Conservation (phyloP, 306 rosid species). For the Cicer cuneatum region DNA sequence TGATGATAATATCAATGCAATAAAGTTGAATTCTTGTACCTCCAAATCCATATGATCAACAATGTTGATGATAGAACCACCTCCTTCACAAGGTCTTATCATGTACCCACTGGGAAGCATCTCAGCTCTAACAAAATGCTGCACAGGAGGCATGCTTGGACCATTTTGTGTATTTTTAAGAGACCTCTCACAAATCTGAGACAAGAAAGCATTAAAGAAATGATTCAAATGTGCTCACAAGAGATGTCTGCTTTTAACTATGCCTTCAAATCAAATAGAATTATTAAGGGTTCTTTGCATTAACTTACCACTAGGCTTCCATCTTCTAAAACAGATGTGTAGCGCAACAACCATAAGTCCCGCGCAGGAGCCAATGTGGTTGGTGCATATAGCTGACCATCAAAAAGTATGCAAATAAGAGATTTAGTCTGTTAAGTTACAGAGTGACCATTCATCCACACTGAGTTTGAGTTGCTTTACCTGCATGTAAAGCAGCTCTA, state of each 20-base stretch:
- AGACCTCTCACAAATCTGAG: conserved; percentile 87
- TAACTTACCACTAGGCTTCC: conserved; percentile 91
- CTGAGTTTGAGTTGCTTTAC: conserved; percentile 41
- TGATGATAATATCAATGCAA: conserved; percentile 1
- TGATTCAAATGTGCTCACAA: background rate
- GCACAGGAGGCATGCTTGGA: conserved; percentile 96
- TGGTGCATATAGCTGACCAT: conserved; percentile 80
- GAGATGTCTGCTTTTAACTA: background rate
- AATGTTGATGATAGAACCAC: conserved; percentile 93
- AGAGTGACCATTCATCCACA: background rate
- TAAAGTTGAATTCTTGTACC: conserved; percentile 27
- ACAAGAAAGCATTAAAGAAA: conserved; percentile 36
- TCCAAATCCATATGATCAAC: conserved; percentile 96
- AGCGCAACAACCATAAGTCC: conserved; percentile 95
- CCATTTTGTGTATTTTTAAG: conserved; percentile 96
- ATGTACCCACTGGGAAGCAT: conserved; percentile 95
- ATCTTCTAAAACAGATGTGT: conserved; percentile 93
- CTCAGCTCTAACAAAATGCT: conserved; percentile 96
- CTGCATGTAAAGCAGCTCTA: conserved; percentile 99
- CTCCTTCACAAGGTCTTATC: conserved; percentile 96
- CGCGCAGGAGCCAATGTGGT: conserved; percentile 96
- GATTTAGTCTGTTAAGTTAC: background rate
- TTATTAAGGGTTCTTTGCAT: conserved; percentile 16
- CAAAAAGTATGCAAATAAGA: conserved; percentile 1
- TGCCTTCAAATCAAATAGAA: conserved; percentile 20